phyloP scores from a whole-genome alignment of 495 filamentous ascomycete genomes.

The Annulohypoxylon bovei region DNA sequence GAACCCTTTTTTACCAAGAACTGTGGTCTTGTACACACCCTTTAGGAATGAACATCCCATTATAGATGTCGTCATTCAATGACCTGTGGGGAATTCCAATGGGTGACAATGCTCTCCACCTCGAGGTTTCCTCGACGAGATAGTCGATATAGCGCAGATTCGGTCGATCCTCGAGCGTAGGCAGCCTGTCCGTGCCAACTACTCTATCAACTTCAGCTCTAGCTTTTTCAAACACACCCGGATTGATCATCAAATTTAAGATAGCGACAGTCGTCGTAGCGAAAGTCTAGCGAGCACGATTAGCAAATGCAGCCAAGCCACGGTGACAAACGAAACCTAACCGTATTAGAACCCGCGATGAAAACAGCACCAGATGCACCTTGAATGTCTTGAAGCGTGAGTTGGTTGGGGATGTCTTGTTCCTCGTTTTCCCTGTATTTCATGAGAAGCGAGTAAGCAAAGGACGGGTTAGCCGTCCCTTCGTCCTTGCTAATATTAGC shows the following conservation, averaged over 20 bases:
- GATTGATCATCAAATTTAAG: conserved; percentile 55
- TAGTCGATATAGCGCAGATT: conserved; percentile 62
- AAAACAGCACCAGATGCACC: conserved; percentile 60
- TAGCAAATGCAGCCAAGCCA: not conserved
- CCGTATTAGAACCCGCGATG: conserved; percentile 62
- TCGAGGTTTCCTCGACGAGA: conserved; percentile 67
- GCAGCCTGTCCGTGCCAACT: conserved; percentile 57
- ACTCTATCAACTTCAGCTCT: conserved; percentile 68
- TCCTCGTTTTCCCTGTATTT: conserved; percentile 42
- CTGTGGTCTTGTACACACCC: conserved; percentile 23
- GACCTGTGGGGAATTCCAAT: conserved; percentile 68
- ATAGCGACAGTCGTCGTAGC: conserved; percentile 54
- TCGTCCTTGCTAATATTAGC: conserved; percentile 33
- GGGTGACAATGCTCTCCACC: conserved; percentile 69
- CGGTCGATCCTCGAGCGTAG: conserved; percentile 60
- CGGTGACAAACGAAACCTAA: conserved; percentile 22
- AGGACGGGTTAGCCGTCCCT: conserved; percentile 42
- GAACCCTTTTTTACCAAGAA: not conserved
- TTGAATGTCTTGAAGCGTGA: conserved; percentile 58
- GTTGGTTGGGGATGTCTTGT: conserved; percentile 46
- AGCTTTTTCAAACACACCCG: conserved; percentile 60
- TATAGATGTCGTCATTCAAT: conserved; percentile 61
- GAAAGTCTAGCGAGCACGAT: conserved; percentile 42
- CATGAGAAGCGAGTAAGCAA: conserved; percentile 46
- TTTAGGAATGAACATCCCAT: conserved; percentile 60